Conservation (phyloP, 2,329 filamentous ascomycete genomes). For the Rhinocladiella similis region DNA sequence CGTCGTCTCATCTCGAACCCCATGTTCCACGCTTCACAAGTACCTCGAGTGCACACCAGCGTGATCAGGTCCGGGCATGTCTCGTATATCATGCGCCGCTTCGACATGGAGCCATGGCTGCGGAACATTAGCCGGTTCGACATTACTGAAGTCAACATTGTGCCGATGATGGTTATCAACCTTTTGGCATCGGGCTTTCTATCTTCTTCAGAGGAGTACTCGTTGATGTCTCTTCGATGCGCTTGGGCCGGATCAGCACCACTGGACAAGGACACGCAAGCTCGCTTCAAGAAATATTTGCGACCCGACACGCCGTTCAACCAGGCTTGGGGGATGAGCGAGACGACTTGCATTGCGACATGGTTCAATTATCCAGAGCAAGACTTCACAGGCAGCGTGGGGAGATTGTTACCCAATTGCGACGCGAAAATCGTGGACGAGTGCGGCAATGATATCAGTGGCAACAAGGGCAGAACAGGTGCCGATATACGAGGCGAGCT, state of each 20-base stretch:
- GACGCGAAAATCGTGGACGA: constrained; percentile 54
- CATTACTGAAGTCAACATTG: constrained; percentile 39
- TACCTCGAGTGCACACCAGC: constrained; percentile 46
- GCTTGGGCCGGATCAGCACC: constrained; percentile 52
- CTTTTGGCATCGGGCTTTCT: constrained; percentile 10
- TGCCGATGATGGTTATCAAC: constrained; percentile 39
- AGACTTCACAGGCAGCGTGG: constrained; percentile 53
- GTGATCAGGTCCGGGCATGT: constrained; percentile 46
- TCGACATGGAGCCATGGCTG: constrained; percentile 29
- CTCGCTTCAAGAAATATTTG: constrained; percentile 43
- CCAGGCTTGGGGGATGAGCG: constrained; percentile 58
- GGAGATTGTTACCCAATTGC: constrained; percentile 41
- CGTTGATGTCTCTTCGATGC: constrained; percentile 43
- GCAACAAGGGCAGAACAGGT: constrained; percentile 36
- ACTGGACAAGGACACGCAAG: constrained; percentile 43
- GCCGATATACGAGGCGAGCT: constrained; percentile 50
- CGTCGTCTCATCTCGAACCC: constrained; percentile 30
- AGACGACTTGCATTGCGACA: constrained; percentile 40
- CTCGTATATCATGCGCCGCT: constrained; percentile 50
- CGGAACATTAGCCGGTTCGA: constrained; percentile 9
- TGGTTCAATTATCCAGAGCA: constrained; percentile 37
- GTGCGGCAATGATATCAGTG: constrained; percentile 50
- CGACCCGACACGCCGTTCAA: constrained; percentile 41
- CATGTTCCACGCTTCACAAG: constrained; percentile 54
- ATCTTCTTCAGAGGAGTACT: constrained; percentile 25